A percentile compares a stretch with the other conserved stretches of the same genome.
Evolutionary conservation across 2,329 filamentous ascomycete genomes (phyloP).

Genomic region (Fusarium dlaminii): DNA sequence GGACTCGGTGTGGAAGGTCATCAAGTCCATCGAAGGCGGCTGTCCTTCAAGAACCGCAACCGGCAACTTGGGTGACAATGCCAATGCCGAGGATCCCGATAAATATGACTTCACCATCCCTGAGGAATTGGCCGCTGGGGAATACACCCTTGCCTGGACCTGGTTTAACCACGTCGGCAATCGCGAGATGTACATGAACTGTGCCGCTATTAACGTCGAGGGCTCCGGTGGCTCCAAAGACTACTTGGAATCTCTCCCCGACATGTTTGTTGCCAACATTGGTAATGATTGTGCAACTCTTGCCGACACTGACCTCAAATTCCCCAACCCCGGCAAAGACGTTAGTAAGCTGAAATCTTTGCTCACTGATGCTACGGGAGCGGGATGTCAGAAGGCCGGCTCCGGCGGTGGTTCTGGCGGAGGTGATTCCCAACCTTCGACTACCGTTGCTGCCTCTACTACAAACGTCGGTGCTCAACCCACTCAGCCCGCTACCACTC

Average conservation of each 20-base stretch:
- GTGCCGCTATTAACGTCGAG: constrained; percentile 76
- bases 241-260: constrained; percentile 71
- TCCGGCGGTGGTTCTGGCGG: not conserved
- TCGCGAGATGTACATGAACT: constrained; percentile 99
- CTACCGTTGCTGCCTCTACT: constrained; percentile 44
- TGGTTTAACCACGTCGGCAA: constrained; percentile 96
- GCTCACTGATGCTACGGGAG: not conserved
- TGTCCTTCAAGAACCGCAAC: constrained; percentile 71
- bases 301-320: constrained; percentile 37
- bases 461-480: not conserved
- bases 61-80: constrained; percentile 66
- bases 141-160: constrained; percentile 88
- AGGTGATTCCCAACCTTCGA: not conserved
- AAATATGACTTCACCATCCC: constrained; percentile 79
- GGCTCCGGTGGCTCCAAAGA: constrained; percentile 59
- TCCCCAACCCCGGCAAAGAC: constrained; percentile 68
- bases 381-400: not conserved
- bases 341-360: constrained; percentile 59
- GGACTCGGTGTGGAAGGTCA: constrained; percentile 82
- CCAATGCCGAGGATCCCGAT: constrained; percentile 57
- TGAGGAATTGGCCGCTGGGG: constrained; percentile 73
- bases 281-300: constrained; percentile 60
- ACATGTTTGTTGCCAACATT: constrained; percentile 76
- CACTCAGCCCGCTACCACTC: not conserved
- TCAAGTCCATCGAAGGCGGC: constrained; percentile 86